Evolutionary conservation across 169 alveolate species (phyloP).

Genomic region (Neospora caninum): DNA sequence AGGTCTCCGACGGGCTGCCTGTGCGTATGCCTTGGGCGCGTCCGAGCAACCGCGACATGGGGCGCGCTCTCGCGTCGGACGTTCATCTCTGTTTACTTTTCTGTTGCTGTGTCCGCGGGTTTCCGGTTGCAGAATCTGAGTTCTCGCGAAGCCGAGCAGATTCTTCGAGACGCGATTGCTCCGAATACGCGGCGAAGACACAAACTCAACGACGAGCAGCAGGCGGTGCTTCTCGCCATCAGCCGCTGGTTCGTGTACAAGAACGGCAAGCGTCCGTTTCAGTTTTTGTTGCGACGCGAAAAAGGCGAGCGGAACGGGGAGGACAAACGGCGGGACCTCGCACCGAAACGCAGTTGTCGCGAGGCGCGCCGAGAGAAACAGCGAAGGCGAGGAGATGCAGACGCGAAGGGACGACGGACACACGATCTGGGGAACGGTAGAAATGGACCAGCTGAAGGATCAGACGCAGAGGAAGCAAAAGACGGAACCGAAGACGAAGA

Average conservation of each 20-base stretch:
- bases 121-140: not conserved
- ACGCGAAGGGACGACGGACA: not conserved
- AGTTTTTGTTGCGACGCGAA: not conserved
- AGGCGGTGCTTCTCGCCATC: slow-evolving; percentile 28
- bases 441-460: not conserved
- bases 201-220: slow-evolving; percentile 48
- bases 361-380: not conserved
- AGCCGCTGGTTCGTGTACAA: slow-evolving; percentile 44
- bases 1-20: no score
- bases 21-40: no score
- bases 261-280: slow-evolving; percentile 54
- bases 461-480: not conserved
- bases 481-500: no score
- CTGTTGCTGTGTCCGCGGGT: no score
- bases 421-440: not conserved
- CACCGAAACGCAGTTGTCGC: not conserved
- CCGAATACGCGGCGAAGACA: not conserved
- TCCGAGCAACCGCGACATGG: no score
- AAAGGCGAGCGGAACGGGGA: not conserved
- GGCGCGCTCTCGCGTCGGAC: no score
- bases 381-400: not conserved
- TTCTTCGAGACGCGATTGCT: not conserved
- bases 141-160: not conserved
- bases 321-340: no score
- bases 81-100: no score